Evolutionary conservation across 169 alveolate genomes (phyloP).

Genomic region (Toxoplasma gondii): DNA sequence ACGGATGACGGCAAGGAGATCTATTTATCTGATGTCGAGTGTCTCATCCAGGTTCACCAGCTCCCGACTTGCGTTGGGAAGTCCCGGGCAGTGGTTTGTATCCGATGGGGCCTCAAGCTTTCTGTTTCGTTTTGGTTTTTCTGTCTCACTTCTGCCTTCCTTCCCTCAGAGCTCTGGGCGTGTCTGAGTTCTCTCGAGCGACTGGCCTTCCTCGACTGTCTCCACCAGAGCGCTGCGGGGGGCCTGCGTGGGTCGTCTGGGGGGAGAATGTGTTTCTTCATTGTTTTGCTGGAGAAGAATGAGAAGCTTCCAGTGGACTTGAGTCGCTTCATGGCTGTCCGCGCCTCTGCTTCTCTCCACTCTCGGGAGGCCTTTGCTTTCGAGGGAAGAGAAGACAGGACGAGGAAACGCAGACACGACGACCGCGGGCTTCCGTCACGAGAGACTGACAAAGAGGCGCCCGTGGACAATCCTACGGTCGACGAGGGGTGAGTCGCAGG

Average conservation of each 20-base stretch:
- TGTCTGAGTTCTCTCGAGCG: background rate
- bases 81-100: too few species aligned
- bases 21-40: too few species aligned
- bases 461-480: background rate
- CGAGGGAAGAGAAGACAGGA: background rate
- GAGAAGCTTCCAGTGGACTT: background rate
- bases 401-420: background rate
- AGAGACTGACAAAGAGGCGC: background rate
- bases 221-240: background rate
- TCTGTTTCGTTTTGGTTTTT: background rate
- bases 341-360: background rate
- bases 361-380: too few species aligned
- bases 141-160: background rate
- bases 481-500: background rate
- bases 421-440: background rate
- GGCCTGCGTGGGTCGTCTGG: background rate
- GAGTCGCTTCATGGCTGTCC: background rate
- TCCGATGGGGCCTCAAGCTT: too few species aligned
- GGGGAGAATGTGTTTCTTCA: background rate
- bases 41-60: too few species aligned
- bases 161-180: background rate
- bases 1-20: too few species aligned
- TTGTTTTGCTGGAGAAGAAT: background rate
- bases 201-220: background rate
- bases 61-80: too few species aligned